Percentiles rank a stretch among this genome's conserved stretches.
Evolutionary conservation across 345 rosid genomes (phyloP).

Genomic region (Acer saccharum): DNA sequence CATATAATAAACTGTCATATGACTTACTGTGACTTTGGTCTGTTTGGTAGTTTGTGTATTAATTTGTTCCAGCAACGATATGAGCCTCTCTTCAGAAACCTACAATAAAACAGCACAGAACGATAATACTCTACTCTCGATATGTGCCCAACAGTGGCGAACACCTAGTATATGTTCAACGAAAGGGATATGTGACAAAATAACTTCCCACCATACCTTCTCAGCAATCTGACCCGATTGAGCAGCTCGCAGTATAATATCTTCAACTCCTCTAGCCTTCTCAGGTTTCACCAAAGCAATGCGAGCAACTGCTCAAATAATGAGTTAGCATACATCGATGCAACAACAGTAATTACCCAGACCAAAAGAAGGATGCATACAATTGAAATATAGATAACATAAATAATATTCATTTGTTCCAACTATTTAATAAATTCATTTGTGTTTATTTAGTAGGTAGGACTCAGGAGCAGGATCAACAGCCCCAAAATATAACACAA

Average conservation of each 20-base stretch:
- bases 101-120: slow-evolving; percentile 18
- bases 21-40: slow-evolving; percentile 87
- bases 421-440: too few species aligned
- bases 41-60: slow-evolving; percentile 90
- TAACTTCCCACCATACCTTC: slow-evolving; percentile 51
- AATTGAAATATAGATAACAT: neutral
- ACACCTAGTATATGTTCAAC: neutral
- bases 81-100: slow-evolving; percentile 95
- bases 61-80: slow-evolving; percentile 84
- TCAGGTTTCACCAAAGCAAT: slow-evolving; percentile 99
- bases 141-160: neutral
- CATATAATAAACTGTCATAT: neutral
- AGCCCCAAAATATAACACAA: neutral
- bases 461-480: neutral
- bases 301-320: slow-evolving; percentile 61
- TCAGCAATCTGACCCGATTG: slow-evolving; percentile 92
- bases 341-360: neutral
- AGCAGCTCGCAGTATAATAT: slow-evolving; percentile 83
- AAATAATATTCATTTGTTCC: neutral
- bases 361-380: neutral
- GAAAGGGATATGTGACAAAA: neutral
- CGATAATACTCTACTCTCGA: neutral
- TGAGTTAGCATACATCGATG: neutral
- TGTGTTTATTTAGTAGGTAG: neutral
- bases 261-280: slow-evolving; percentile 95